Base-by-base conservation (phyloP, 2,329 filamentous ascomycete species). In the Fusarium papillatum region DNA sequence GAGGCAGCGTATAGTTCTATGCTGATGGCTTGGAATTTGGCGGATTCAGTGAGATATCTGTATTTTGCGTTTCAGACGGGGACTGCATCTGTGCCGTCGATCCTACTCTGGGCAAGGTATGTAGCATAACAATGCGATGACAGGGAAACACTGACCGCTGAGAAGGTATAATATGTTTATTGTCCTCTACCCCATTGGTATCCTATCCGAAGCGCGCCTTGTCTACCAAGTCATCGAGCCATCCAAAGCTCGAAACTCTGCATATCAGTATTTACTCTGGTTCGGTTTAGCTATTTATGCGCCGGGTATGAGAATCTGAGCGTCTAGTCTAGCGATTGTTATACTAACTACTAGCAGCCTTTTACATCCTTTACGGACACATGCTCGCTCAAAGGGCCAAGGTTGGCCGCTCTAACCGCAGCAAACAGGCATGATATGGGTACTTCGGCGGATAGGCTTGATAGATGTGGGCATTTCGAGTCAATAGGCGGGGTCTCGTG, bases 301-400 rank as follows among this genome's bases (percentile, higher is more conserved):
- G 0, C 76, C 76, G 4, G 70, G 75, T 77, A 71, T 11, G 68
- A 29, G 2, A 24, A 22, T 8, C 10, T 3, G 2, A 10, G 2
- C 13, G 24, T 4, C 9, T 7, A 16, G 2, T 7, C 17, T 7
- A 5, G n/a, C 10, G 4, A 9, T 2, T 3, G 16, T 2, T 7
- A 55, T 64, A 13, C 50, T 70, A 10, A 72, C 11, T 16, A 5
- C 1, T 1, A 24, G 4, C 0, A 2, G 75, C 74, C 0, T 77
- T 77, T 1, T 77, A 78, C 9, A 26, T 77, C 0, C 55, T 78
- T 0, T 78, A 68, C 6, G 76, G 76, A 1, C 76, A 78, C 0
- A 78, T 78, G 76, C 24, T 78, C 4, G 11, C 68, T n/a, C 76
- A 78, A 16, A 60, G 76, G n/a, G 74, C 76, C 1, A 78, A 78